Percentiles rank a stretch among this genome's conserved stretches.
Conservation (phyloP, 1,284 basidiomycete genomes). For the Marasmius sp. region DNA sequence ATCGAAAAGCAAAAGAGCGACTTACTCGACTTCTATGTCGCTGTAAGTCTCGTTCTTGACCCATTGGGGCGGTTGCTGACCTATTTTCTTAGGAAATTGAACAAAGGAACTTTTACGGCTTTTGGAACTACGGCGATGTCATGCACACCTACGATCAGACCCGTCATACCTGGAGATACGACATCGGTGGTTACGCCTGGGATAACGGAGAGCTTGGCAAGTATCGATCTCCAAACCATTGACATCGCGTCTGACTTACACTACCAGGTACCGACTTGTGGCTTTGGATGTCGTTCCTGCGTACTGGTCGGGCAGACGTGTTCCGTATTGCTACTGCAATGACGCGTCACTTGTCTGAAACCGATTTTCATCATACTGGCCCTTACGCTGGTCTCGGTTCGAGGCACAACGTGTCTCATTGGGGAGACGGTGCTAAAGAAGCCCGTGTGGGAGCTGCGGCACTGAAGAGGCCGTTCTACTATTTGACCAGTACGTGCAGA, state of each 20-base stretch:
- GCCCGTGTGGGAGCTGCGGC: slow-evolving; percentile 37
- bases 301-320: slow-evolving; percentile 40
- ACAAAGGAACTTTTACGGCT: slow-evolving; percentile 40
- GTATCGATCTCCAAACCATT: slow-evolving; percentile 4
- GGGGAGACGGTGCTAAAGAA: slow-evolving; percentile 47
- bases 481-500: slow-evolving; percentile 31
- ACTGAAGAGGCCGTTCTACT: slow-evolving; percentile 39
- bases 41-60: slow-evolving; percentile 19
- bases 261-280: slow-evolving; percentile 38
- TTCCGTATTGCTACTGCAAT: slow-evolving; percentile 39
- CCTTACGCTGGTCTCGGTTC: slow-evolving; percentile 40
- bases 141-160: slow-evolving; percentile 45
- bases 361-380: slow-evolving; percentile 41
- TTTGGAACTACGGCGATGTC: slow-evolving; percentile 44
- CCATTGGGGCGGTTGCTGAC: not conserved
- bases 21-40: slow-evolving; percentile 40
- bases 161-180: slow-evolving; percentile 44
- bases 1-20: slow-evolving; percentile 38
- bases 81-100: slow-evolving; percentile 31
- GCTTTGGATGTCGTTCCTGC: slow-evolving; percentile 45
- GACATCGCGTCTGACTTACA: not conserved
- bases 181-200: slow-evolving; percentile 42
- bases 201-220: slow-evolving; percentile 37
- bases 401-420: slow-evolving; percentile 43
- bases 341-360: slow-evolving; percentile 42